These are phyloP conservation scores for Umbelopsis ramanniana DNA, from an alignment of 192 early-diverging fungal species.

Conservation along the genomic window DNA sequence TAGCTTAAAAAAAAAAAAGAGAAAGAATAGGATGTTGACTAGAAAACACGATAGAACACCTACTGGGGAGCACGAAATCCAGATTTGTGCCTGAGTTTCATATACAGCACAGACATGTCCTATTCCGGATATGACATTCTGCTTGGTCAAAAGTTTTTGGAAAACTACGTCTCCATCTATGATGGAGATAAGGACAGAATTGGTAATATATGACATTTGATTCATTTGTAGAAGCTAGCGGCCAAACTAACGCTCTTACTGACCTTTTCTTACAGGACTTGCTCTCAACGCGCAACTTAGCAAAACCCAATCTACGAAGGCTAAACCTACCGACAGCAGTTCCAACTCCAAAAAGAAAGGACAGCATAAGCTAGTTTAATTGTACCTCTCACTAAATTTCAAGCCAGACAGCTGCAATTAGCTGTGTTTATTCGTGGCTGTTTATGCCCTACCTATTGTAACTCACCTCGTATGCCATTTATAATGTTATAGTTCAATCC, in stretches of 20 bases:
- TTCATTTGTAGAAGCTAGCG: neutral
- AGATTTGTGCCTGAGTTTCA: neutral
- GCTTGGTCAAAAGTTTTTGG: constrained; percentile 59
- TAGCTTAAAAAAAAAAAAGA: neutral
- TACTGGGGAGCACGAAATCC: neutral
- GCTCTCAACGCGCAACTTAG: neutral
- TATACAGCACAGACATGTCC: constrained; percentile 5
- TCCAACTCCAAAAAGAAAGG: neutral
- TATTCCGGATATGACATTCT: constrained; percentile 26
- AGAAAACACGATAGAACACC: neutral
- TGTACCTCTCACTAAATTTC: too few species aligned
- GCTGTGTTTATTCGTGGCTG: too few species aligned
- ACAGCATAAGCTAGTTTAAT: too few species aligned
- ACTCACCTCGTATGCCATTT: too few species aligned
- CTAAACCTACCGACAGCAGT: neutral
- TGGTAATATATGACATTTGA: neutral
- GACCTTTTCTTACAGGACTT: neutral
- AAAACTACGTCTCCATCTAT: constrained; percentile 54
- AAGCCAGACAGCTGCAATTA: too few species aligned
- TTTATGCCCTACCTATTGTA: too few species aligned
- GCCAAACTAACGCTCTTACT: neutral
- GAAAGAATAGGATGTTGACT: neutral
- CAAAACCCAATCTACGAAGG: neutral
- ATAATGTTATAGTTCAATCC: too few species aligned
- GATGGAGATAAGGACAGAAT: constrained; percentile 19